phyloP scores from a whole-genome alignment of 2,329 filamentous ascomycete species.

The Aspergillus aculeatinus region DNA sequence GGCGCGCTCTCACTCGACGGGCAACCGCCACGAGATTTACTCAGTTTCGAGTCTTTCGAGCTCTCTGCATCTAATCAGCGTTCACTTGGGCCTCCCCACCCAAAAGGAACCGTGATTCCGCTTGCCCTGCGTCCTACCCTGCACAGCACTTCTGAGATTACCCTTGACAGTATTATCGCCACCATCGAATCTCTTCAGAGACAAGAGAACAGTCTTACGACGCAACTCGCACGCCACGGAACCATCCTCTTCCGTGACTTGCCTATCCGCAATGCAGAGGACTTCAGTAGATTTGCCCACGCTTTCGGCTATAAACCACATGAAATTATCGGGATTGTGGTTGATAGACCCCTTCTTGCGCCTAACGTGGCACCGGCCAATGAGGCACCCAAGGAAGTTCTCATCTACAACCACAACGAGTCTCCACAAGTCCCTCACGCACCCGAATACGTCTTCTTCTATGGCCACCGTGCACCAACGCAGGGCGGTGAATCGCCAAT shows the following conservation, averaged over 20 bases:
- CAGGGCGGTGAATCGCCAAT: slow-evolving; percentile 47
- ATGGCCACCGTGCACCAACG: slow-evolving; percentile 35
- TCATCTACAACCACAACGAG: slow-evolving; percentile 55
- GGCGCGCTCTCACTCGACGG: slow-evolving; percentile 22
- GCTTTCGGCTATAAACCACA: slow-evolving; percentile 51
- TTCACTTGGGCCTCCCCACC: slow-evolving; percentile 42
- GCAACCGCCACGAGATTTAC: neutral
- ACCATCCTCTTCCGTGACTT: slow-evolving; percentile 50
- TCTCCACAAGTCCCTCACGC: slow-evolving; percentile 53
- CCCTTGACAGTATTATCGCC: slow-evolving; percentile 37
- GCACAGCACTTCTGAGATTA: slow-evolving; percentile 9
- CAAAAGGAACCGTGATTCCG: slow-evolving; percentile 38
- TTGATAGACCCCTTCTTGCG: slow-evolving; percentile 46
- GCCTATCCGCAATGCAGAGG: slow-evolving; percentile 45
- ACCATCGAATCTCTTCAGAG: slow-evolving; percentile 39
- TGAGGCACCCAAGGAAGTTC: slow-evolving; percentile 49
- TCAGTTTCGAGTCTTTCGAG: slow-evolving; percentile 40
- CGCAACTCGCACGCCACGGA: slow-evolving; percentile 47
- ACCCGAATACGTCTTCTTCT: slow-evolving; percentile 55
- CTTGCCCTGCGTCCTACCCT: slow-evolving; percentile 40
- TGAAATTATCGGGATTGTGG: slow-evolving; percentile 54
- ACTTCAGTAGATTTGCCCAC: slow-evolving; percentile 52
- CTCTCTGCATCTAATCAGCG: slow-evolving; percentile 46
- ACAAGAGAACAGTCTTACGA: slow-evolving; percentile 37
- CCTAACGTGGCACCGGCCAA: slow-evolving; percentile 51